phyloP scores from a whole-genome alignment of 768 basidiomycete genomes.

The Xerocomellus amylosporus region DNA sequence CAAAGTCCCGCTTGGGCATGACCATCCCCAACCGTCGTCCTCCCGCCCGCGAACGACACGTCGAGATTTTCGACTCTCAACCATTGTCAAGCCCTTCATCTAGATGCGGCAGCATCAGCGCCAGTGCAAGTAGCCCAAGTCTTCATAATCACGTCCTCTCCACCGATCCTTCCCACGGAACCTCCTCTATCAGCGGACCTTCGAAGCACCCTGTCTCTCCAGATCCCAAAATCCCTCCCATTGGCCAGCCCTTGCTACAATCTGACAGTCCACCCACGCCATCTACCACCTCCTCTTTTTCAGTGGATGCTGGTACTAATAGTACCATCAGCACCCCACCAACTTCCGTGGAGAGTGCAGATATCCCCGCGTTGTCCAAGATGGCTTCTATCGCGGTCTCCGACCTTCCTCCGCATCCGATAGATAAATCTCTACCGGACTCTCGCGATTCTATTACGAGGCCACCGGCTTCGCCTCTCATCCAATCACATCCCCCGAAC shows the following conservation, averaged over 20 bases:
- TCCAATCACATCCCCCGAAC: constrained; percentile 20
- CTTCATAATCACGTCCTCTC: constrained; percentile 20
- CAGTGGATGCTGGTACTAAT: constrained; percentile 31
- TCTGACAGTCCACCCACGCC: constrained; percentile 35
- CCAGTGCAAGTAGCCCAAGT: constrained; percentile 24
- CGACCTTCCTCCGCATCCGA: constrained; percentile 1
- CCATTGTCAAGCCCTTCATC: constrained; percentile 60
- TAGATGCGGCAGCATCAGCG: constrained; percentile 29
- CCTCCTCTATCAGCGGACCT: constrained; percentile 28
- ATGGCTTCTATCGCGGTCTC: constrained; percentile 26
- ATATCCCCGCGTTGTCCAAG: constrained; percentile 40
- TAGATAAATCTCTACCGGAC: background rate
- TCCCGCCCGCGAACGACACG: constrained; percentile 54
- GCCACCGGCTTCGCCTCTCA: constrained; percentile 22
- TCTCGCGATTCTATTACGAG: background rate
- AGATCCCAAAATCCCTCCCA: background rate
- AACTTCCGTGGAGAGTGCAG: constrained; percentile 41
- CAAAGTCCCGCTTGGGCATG: constrained; percentile 59
- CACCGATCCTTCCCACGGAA: constrained; percentile 3
- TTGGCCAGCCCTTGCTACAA: constrained; percentile 23
- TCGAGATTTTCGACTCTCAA: constrained; percentile 82
- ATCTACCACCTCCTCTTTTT: constrained; percentile 47
- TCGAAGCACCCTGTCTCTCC: constrained; percentile 4
- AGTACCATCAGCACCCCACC: constrained; percentile 53
- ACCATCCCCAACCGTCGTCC: constrained; percentile 53